Conservation (phyloP, 352 stramenopile genomes). For the Phytophthora macrochlamydospora region DNA sequence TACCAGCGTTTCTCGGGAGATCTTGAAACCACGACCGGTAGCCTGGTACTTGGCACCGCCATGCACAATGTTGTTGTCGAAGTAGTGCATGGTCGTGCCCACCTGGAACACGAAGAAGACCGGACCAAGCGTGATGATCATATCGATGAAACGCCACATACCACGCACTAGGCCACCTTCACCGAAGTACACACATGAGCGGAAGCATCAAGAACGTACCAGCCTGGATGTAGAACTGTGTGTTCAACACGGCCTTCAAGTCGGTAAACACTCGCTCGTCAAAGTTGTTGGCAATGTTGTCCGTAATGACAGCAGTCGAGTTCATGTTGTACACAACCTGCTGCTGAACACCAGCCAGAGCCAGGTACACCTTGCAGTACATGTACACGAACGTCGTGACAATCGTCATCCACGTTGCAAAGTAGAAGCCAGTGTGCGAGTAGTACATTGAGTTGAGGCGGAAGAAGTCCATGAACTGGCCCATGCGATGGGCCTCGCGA, state of each 20-base stretch:
- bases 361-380: constrained; percentile 84
- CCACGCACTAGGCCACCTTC: constrained; percentile 67
- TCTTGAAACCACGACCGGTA: constrained; percentile 84
- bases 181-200: constrained; percentile 79
- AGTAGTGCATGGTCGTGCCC: constrained; percentile 86
- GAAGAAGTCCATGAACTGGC: constrained; percentile 84
- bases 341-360: constrained; percentile 63
- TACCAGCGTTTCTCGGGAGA: constrained; percentile 79
- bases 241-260: constrained; percentile 73
- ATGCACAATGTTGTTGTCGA: constrained; percentile 80
- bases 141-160: constrained; percentile 72
- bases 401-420: constrained; percentile 84
- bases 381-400: constrained; percentile 87
- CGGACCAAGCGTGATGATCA: constrained; percentile 74
- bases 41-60: constrained; percentile 80
- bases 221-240: constrained; percentile 85
- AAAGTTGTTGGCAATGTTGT: constrained; percentile 63
- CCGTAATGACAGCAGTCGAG: constrained; percentile 57
- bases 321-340: constrained; percentile 78
- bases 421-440: constrained; percentile 84
- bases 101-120: constrained; percentile 87
- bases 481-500: constrained; percentile 82
- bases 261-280: constrained; percentile 64
- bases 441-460: constrained; percentile 88
- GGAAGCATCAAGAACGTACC: constrained; percentile 76